Evolutionary conservation across 352 stramenopile genomes (phyloP), one percentile per base, ranked within the genome.

Genomic region (Pythium aristosporum): DNA sequence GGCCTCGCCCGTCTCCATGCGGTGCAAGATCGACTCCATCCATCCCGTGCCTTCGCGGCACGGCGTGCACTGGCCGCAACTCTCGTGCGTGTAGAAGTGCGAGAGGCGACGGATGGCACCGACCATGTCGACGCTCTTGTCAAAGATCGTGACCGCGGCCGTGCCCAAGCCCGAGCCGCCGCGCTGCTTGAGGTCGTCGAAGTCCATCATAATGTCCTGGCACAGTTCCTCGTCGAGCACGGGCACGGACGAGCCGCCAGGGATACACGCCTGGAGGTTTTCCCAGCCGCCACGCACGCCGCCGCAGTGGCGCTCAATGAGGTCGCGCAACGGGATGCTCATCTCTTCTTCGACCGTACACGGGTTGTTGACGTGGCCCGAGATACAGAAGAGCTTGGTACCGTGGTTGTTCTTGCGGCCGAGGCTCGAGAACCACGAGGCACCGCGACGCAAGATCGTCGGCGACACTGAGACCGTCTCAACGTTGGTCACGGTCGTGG

Each of bases 41-140:
- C 96, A 99, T 25, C 86, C 89, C 48, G 97, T 99, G 60, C 97
- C 97, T 76, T 99, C 97, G 71, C 97, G 94, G 85, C 97, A 99
- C 44, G 98, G 97, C 43, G 97, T 99, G 83, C 98, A 99, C 84
- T 99, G 97, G 41, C 98, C 98, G 77, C 98, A 99, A 65, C 95
- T 99, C 80, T 99, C 98, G 82, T 99, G 97, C 74, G 97, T 98
- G 94, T 99, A 99, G 71, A 99, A 99, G 82, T 99, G 97, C 36
- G 97, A 96, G 36, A 99, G 88, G 50, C 97, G 93, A 50, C 97
- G 96, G 74, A 99, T 99, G 28, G 96, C 97, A 51, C 86, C 96
- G 28, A 99, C 96, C 97, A 99, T 99, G 73, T 99, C 98, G 6
- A 99, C 97, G 61, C 91, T 97, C 80, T 99, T 98, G 83, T 99